These are phyloP conservation scores for Blastocladiella emersonii DNA, from an alignment of 371 early-diverging fungal genomes.

Conservation along the genomic window DNA sequence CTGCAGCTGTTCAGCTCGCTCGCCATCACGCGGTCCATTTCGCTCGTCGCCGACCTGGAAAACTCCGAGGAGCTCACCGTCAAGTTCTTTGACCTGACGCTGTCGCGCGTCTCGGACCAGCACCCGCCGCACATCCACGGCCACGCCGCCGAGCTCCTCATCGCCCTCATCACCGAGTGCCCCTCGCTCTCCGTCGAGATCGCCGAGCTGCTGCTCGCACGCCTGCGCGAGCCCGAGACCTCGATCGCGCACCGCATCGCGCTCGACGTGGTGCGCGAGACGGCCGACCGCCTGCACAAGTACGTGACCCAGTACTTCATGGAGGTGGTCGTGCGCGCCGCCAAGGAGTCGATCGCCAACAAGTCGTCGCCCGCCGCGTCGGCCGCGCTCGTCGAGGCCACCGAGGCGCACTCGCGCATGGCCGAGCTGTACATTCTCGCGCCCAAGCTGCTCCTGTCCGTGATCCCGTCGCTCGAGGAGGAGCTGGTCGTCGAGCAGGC, in stretches of 20 bases:
- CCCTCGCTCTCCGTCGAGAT: conserved; percentile 51
- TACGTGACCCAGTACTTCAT: conserved; percentile 77
- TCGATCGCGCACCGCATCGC: conserved; percentile 64
- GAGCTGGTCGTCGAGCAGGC: conserved; percentile 67
- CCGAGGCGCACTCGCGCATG: conserved; percentile 62
- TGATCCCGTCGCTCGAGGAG: conserved; percentile 88
- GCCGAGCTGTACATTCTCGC: conserved; percentile 56
- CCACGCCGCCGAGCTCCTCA: conserved; percentile 67
- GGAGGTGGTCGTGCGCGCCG: conserved; percentile 31
- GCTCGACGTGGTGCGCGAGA: conserved; percentile 56
- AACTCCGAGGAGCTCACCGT: conserved; percentile 50
- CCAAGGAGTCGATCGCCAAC: conserved; percentile 16
- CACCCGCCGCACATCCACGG: conserved; percentile 58
- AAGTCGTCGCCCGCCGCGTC: conserved; percentile 19
- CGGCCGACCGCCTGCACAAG: conserved; percentile 68
- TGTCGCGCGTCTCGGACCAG: conserved; percentile 46
- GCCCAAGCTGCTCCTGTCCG: conserved; percentile 67
- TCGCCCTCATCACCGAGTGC: conserved; percentile 67
- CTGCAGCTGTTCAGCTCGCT: conserved; percentile 77
- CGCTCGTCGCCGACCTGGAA: conserved; percentile 54
- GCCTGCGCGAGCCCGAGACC: conserved; percentile 52
- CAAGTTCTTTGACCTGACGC: conserved; percentile 44
- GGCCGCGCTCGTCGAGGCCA: conserved; percentile 23
- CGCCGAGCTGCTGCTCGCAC: conserved; percentile 64
- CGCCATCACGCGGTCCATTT: conserved; percentile 64